phyloP scores from a whole-genome alignment of 805 yeast species.

The Limtongozyma cylindracea region DNA sequence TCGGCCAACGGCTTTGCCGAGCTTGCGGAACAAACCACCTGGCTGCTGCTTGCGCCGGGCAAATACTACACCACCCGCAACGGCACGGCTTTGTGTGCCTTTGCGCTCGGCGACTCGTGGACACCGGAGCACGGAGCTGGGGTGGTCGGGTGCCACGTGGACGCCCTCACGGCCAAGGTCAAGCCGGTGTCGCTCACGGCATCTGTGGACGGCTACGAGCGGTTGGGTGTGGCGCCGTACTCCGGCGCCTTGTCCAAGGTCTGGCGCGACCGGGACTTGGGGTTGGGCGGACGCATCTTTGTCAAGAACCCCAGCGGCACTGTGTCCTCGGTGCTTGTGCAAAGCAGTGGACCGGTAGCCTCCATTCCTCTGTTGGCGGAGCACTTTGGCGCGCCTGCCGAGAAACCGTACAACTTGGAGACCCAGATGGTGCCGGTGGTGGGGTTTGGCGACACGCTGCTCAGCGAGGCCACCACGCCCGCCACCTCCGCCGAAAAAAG shows the following conservation, averaged over 20 bases:
- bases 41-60: conserved; percentile 25
- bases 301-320: conserved; percentile 5
- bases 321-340: conserved; percentile 9
- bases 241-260: conserved; percentile 10
- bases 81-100: conserved; percentile 45
- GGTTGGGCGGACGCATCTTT: conserved; percentile 13
- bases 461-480: not conserved
- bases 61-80: conserved; percentile 44
- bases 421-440: conserved; percentile 14
- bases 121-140: conserved; percentile 6
- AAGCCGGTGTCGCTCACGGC: conserved; percentile 7
- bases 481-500: conserved; percentile 6
- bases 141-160: conserved; percentile 10
- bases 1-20: conserved; percentile 35
- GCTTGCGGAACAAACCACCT: conserved; percentile 33
- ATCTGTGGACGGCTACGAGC: conserved; percentile 8
- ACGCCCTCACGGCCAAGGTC: conserved; percentile 11
- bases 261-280: conserved; percentile 17
- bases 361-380: conserved; percentile 14
- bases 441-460: conserved; percentile 4
- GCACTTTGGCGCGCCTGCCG: conserved; percentile 9
- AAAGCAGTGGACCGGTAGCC: no score
- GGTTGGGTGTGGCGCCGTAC: conserved; percentile 15
- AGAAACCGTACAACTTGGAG: conserved; percentile 9
- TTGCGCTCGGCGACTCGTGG: conserved; percentile 28